A percentile compares a stretch with the other conserved stretches of the same genome.
These are phyloP conservation scores for Porcisia deanei DNA, from an alignment of 208 protist genomes.

Conservation along the genomic window DNA sequence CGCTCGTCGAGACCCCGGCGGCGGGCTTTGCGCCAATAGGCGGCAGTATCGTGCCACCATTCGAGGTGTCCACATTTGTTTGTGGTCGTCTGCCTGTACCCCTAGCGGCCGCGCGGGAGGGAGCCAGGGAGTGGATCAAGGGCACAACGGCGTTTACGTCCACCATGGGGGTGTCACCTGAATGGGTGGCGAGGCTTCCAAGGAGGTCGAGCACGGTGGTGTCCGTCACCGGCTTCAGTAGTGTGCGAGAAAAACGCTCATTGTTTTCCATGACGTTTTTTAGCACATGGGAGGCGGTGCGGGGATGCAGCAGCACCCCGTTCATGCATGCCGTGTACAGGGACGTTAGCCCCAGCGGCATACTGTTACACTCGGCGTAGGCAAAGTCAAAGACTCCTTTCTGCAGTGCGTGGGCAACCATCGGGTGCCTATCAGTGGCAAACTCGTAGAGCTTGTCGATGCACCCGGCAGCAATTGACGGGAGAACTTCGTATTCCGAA, in stretches of 20 bases:
- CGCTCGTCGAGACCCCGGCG: neutral
- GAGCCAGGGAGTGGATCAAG: conserved; percentile 38
- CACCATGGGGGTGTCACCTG: conserved; percentile 60
- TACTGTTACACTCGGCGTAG: conserved; percentile 5
- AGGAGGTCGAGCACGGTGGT: conserved; percentile 59
- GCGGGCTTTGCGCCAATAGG: neutral
- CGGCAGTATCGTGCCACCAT: neutral
- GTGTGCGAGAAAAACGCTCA: conserved; percentile 56
- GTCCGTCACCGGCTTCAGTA: conserved; percentile 72
- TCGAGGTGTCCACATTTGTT: neutral
- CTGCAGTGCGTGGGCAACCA: conserved; percentile 51
- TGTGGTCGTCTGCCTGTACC: neutral
- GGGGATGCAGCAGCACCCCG: conserved; percentile 78
- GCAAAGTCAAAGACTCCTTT: conserved; percentile 44
- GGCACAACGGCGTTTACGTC: conserved; percentile 78
- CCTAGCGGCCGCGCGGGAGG: neutral
- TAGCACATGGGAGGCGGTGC: conserved; percentile 47
- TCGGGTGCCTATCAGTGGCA: conserved; percentile 64
- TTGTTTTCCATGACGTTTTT: conserved; percentile 79
- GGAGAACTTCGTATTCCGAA: conserved; percentile 76
- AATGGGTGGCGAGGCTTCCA: conserved; percentile 23
- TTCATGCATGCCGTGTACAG: conserved; percentile 77
- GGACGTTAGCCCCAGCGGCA: conserved; percentile 27
- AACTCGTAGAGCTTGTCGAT: conserved; percentile 72
- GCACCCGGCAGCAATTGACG: conserved; percentile 70